Evolutionary conservation across 2,329 filamentous ascomycete species (phyloP), one percentile per base, ranked within the genome.

Genomic region (Trichoderma sp.): DNA sequence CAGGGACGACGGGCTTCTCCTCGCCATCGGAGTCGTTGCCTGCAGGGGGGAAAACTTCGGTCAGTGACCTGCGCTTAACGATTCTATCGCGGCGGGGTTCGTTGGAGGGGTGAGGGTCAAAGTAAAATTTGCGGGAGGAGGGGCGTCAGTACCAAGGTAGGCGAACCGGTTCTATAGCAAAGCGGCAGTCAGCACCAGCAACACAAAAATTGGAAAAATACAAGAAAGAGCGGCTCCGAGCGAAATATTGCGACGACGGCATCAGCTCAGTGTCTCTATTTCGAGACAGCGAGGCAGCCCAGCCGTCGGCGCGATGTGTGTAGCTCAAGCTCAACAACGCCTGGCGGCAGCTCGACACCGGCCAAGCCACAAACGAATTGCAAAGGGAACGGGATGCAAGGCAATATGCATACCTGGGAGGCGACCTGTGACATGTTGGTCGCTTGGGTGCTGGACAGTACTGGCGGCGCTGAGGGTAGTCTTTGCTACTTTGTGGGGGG

Each of bases 121-220:
- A 58, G 60, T 61, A 64, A 57, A 70, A 56, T 56, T 71, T 70
- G 67, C 58, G 67, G 75, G 73, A 47, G 76, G 73, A 76, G 73
- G 76, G 74, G 74, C 74, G 74, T 77, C 81, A 84, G 81, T 97
- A 98, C 96, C 95, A 89, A 99, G 94, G 87, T 97, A 92, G 90
- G 96, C 95, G 90, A 93, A 98, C 82, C 93, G 91, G 90, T 99
- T 99, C 96, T 98, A 78, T 18, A 68, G 28, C 4, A 36, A n/a
- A n/a, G 36, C 32, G 36, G 30, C 51, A 60, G 62, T 71, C 63
- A 72, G 70, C 64, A 72, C 36, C 51, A 58, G 30, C 11, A 53
- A 36, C 28, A 69, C 56, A 61, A 26, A 53, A 57, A 58, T 34
- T 21, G 56, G 21, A 30, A 56, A 12, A 34, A 24, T 3, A 21